phyloP scores from a whole-genome alignment of 345 rosid species.

The Iberis pinnata region DNA sequence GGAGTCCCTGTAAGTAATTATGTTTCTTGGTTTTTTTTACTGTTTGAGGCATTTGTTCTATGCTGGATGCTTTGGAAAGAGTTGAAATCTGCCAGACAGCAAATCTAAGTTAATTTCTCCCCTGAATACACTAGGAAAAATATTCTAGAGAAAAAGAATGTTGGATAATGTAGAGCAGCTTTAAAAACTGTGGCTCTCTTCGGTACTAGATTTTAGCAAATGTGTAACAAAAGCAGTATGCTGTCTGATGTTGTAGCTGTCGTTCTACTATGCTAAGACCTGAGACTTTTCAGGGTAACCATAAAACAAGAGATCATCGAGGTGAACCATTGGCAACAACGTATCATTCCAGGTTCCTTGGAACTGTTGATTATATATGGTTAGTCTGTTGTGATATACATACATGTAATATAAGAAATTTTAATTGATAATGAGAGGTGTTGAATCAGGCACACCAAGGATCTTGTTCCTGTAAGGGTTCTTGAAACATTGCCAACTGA shows the following conservation, averaged over 20 bases:
- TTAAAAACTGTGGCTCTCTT: no score
- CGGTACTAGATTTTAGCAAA: background rate
- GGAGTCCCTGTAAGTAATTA: constrained; percentile 55
- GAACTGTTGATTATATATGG: constrained; percentile 97
- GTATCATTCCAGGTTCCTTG: constrained; percentile 73
- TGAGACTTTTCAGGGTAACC: constrained; percentile 49
- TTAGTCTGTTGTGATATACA: constrained; percentile 23
- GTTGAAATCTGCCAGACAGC: background rate
- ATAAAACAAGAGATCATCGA: constrained; percentile 43
- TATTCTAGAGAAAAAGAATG: no score
- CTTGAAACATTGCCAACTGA: constrained; percentile 78
- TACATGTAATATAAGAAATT: constrained; percentile 1
- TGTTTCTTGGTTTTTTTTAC: background rate
- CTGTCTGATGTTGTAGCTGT: constrained; percentile 3
- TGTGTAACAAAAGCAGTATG: background rate
- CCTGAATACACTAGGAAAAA: no score
- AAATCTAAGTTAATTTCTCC: no score
- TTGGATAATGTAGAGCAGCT: no score
- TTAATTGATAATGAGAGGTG: constrained; percentile 12
- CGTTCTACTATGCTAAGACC: constrained; percentile 8
- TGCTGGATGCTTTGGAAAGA: background rate
- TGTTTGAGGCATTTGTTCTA: background rate
- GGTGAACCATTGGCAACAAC: constrained; percentile 97
- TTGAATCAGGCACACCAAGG: constrained; percentile 61
- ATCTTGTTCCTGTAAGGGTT: constrained; percentile 73